Conservation (phyloP, 2,329 filamentous ascomycete genomes). For the Elsinoe fawcettii region DNA sequence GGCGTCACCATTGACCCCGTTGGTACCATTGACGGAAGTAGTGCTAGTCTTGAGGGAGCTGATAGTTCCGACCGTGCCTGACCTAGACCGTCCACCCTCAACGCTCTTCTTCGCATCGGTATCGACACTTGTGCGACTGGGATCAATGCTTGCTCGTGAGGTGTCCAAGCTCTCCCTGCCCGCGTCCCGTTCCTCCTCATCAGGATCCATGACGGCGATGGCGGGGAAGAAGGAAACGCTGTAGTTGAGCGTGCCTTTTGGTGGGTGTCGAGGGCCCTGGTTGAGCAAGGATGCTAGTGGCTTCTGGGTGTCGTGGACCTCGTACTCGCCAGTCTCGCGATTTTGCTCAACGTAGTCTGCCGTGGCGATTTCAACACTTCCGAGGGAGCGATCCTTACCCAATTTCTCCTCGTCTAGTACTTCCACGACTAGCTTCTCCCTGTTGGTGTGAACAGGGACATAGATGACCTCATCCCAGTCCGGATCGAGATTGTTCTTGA, state of each 20-base stretch:
- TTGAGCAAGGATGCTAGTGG: conserved; percentile 60
- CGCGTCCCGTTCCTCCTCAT: conserved; percentile 59
- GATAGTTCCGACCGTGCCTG: conserved; percentile 34
- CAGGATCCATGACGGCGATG: conserved; percentile 78
- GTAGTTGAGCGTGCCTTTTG: conserved; percentile 76
- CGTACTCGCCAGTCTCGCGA: conserved; percentile 66
- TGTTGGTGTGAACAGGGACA: conserved; percentile 74
- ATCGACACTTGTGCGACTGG: conserved; percentile 19
- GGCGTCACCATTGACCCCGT: conserved; percentile 26
- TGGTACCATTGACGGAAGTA: conserved; percentile 18
- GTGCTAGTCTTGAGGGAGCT: conserved; percentile 31
- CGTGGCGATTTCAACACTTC: conserved; percentile 67
- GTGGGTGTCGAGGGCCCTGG: conserved; percentile 61
- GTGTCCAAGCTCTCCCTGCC: conserved; percentile 19
- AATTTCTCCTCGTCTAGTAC: conserved; percentile 96
- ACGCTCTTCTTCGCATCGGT: conserved; percentile 1
- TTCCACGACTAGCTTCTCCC: conserved; percentile 79
- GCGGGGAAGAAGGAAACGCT: conserved; percentile 86
- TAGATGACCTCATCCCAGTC: conserved; percentile 96
- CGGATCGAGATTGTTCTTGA: conserved; percentile 90
- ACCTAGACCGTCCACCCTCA: conserved; percentile 19
- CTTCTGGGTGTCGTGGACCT: conserved; percentile 68
- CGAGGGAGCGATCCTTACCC: conserved; percentile 82
- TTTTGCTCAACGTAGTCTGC: conserved; percentile 72
- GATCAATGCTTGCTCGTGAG: conserved; percentile 19